These are phyloP conservation scores for Aegilops bicornis DNA, from an alignment of 176 grass and related monocot species.

Conservation along the genomic window DNA sequence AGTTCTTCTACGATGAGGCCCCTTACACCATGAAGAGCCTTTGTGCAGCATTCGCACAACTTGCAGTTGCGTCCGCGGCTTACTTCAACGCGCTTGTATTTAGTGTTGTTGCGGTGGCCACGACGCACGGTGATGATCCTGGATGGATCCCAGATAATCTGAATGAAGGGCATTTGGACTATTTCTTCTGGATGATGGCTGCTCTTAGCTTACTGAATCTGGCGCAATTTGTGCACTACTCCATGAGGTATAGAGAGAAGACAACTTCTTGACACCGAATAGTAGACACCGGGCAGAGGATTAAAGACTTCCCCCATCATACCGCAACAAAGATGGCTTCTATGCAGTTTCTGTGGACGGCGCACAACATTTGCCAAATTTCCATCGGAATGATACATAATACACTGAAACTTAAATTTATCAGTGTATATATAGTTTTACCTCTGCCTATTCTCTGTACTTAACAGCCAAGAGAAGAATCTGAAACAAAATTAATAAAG, in stretches of 20 bases:
- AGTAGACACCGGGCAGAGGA: background rate
- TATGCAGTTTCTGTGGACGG: background rate
- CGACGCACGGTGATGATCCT: background rate
- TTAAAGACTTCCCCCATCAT: background rate
- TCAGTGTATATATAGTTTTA: no score
- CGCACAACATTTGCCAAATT: background rate
- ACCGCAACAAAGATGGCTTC: background rate
- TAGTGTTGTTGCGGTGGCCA: background rate
- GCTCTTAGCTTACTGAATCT: constrained; percentile 12
- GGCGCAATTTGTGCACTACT: background rate
- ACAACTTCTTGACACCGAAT: background rate
- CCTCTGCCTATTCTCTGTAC: no score
- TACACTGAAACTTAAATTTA: background rate
- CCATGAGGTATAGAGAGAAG: background rate
- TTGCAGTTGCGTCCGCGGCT: background rate
- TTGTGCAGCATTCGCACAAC: background rate
- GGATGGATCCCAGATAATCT: constrained; percentile 6
- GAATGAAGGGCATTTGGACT: constrained; percentile 23
- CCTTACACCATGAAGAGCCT: constrained; percentile 44
- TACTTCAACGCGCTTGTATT: background rate
- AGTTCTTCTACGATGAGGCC: constrained; percentile 50
- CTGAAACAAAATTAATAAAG: background rate
- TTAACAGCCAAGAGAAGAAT: background rate
- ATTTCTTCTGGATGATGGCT: constrained; percentile 18
- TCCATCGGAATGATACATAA: background rate